phyloP scores from a whole-genome alignment of 495 filamentous ascomycete genomes.

The Letharia columbiana region DNA sequence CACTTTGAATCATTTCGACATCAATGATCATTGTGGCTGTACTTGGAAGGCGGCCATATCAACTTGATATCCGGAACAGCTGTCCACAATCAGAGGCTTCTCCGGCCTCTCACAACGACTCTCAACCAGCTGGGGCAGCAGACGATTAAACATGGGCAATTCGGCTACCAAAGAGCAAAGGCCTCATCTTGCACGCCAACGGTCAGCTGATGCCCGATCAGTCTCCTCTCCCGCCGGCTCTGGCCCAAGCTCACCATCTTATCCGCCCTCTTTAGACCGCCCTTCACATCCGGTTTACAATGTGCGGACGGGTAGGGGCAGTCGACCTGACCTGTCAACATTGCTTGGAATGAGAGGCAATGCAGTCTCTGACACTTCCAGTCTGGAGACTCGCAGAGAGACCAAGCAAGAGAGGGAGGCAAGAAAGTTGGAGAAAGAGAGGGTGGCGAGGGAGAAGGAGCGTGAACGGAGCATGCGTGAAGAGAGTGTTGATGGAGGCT shows the following conservation, averaged over 20 bases:
- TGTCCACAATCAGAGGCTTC: not conserved
- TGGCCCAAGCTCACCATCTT: slow-evolving; percentile 23
- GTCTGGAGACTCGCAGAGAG: slow-evolving; percentile 57
- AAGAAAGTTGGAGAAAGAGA: slow-evolving; percentile 74
- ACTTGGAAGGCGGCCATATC: not conserved
- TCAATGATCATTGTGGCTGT: not conserved
- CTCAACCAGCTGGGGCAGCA: not conserved
- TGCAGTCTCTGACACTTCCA: slow-evolving; percentile 36
- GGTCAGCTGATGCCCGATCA: slow-evolving; percentile 24
- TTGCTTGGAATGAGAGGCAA: slow-evolving; percentile 41
- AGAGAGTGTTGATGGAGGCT: slow-evolving; percentile 90
- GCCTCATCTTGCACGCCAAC: slow-evolving; percentile 26
- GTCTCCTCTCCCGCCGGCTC: slow-evolving; percentile 20
- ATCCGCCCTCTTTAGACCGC: slow-evolving; percentile 22
- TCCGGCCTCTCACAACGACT: not conserved
- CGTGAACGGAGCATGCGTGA: slow-evolving; percentile 87
- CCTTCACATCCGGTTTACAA: slow-evolving; percentile 22
- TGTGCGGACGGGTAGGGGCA: slow-evolving; percentile 39
- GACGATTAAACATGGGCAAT: slow-evolving; percentile 43
- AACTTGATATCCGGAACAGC: not conserved
- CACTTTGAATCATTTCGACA: not conserved
- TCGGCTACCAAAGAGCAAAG: slow-evolving; percentile 53
- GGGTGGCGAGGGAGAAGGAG: slow-evolving; percentile 62
- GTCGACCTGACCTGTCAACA: slow-evolving; percentile 49
- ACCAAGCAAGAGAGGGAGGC: slow-evolving; percentile 89